Conservation (phyloP, 2,329 filamentous ascomycete genomes). For the Geosmithia morbida region DNA sequence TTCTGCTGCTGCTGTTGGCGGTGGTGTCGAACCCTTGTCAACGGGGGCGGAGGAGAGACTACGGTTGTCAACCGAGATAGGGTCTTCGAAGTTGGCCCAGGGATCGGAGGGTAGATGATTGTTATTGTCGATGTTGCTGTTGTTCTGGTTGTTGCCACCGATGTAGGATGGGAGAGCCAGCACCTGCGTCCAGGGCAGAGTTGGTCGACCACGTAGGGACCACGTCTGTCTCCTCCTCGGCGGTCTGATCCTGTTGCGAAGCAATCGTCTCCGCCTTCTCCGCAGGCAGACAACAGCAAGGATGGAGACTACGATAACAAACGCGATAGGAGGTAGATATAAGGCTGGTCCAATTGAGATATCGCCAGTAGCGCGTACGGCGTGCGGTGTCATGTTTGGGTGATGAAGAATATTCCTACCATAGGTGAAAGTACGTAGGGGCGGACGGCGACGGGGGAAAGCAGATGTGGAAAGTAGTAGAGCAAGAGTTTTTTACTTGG, state of each 20-base stretch:
- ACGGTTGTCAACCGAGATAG: too few relatives aligned
- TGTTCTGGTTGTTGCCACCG: too few relatives aligned
- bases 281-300: neutral
- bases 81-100: too few relatives aligned
- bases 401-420: neutral
- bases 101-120: too few relatives aligned
- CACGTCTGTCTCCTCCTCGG: neutral
- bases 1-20: too few relatives aligned
- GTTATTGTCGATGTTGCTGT: too few relatives aligned
- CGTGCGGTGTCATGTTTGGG: neutral
- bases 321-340: neutral
- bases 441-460: neutral
- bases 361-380: neutral
- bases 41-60: too few relatives aligned
- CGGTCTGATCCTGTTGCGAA: neutral
- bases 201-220: neutral
- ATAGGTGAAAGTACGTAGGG: neutral
- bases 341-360: neutral
- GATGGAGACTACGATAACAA: neutral
- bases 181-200: too few relatives aligned
- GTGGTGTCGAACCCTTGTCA: too few relatives aligned
- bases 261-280: neutral
- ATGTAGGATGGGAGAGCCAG: too few relatives aligned
- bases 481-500: neutral
- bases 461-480: neutral